Conservation (phyloP, 2,329 filamentous ascomycete genomes). For the Cladosporium velox region DNA sequence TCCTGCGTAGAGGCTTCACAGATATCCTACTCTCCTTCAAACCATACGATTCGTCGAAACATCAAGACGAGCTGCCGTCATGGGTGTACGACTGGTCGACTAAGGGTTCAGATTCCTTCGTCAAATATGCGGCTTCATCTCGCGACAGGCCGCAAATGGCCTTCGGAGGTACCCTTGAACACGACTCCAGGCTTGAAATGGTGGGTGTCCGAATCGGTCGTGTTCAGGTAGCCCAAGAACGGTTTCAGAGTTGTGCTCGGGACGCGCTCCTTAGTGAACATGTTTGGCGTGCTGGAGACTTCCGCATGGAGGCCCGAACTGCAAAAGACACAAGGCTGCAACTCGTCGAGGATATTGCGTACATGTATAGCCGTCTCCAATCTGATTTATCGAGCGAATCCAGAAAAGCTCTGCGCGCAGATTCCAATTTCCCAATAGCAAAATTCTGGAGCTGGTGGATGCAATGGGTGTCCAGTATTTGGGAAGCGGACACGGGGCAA, state of each 20-base stretch:
- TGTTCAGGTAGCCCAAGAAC: background rate
- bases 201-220: background rate
- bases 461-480: background rate
- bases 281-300: background rate
- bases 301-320: background rate
- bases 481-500: background rate
- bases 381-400: background rate
- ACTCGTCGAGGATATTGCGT: background rate
- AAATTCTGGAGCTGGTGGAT: background rate
- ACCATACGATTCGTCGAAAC: background rate
- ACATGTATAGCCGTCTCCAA: background rate
- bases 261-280: background rate
- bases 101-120: background rate
- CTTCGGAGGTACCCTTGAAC: background rate
- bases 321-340: background rate
- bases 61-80: background rate
- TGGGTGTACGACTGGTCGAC: background rate
- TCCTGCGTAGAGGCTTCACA: background rate
- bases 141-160: background rate
- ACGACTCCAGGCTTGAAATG: background rate
- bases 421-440: background rate
- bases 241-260: background rate
- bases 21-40: background rate
- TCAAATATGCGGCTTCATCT: background rate
- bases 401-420: background rate